Conservation (phyloP, 1,284 basidiomycete species). For the Xanthoconium separans region DNA sequence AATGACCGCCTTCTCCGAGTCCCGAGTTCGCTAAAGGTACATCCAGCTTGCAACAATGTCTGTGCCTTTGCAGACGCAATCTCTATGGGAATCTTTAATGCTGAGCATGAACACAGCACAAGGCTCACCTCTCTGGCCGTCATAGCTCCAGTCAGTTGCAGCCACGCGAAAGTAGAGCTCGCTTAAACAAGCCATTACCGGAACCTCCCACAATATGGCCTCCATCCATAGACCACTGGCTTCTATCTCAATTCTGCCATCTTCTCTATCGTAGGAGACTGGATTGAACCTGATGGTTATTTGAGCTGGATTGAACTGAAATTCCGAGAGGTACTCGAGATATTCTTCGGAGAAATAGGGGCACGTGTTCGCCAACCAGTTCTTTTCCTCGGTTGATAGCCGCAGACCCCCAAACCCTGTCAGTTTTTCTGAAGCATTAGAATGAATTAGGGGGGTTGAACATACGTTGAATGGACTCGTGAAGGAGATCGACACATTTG, state of each 20-base stretch:
- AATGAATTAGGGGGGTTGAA: not conserved
- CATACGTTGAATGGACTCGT: constrained; percentile 63
- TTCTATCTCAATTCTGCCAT: constrained; percentile 75
- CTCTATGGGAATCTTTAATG: constrained; percentile 35
- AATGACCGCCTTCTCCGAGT: constrained; percentile 86
- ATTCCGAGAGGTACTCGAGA: constrained; percentile 72
- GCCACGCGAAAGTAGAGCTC: constrained; percentile 73
- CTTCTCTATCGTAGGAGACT: constrained; percentile 44
- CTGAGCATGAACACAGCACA: not conserved
- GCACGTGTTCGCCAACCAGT: constrained; percentile 70
- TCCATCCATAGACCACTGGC: constrained; percentile 83
- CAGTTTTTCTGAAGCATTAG: not conserved
- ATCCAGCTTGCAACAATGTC: constrained; percentile 65
- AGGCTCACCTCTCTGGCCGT: constrained; percentile 69
- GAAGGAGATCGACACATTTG: constrained; percentile 66
- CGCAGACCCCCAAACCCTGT: constrained; percentile 69
- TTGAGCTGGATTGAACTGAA: constrained; percentile 82
- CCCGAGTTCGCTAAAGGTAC: constrained; percentile 90
- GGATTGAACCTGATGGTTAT: constrained; percentile 69
- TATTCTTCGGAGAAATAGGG: constrained; percentile 78
- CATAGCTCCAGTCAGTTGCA: constrained; percentile 81
- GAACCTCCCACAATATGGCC: constrained; percentile 95
- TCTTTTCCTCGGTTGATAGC: constrained; percentile 63
- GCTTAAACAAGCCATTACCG: constrained; percentile 87
- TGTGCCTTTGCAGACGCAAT: constrained; percentile 73